Evolutionary conservation across 1,139 yeast genomes (phyloP).

Genomic region (Sugiyamaella grinbergsii): DNA sequence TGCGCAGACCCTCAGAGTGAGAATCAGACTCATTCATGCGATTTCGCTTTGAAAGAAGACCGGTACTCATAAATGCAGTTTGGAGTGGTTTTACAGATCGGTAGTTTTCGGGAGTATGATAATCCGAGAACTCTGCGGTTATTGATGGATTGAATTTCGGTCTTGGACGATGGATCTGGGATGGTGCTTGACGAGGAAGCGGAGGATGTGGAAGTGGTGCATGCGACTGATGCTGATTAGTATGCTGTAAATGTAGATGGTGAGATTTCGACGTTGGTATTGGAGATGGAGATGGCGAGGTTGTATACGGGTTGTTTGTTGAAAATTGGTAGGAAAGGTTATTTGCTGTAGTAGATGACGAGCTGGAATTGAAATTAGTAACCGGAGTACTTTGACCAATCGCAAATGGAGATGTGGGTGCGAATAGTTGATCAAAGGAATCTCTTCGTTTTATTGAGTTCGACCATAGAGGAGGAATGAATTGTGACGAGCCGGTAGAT

Average conservation of each 20-base stretch:
- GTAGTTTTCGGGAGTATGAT: conserved; percentile 50
- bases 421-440: conserved; percentile 26
- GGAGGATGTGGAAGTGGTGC: conserved; percentile 17
- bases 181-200: conserved; percentile 12
- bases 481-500: background rate
- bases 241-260: conserved; percentile 12
- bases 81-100: conserved; percentile 80
- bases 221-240: conserved; percentile 12
- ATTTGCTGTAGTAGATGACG: background rate
- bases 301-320: conserved; percentile 20
- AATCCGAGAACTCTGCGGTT: conserved; percentile 35
- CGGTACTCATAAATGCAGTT: conserved; percentile 78
- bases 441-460: conserved; percentile 23
- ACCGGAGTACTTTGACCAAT: conserved; percentile 23
- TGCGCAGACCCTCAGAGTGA: conserved; percentile 15
- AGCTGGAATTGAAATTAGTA: background rate
- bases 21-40: conserved; percentile 37
- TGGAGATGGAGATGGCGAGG: conserved; percentile 30
- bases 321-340: conserved; percentile 10
- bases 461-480: conserved; percentile 20
- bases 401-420: conserved; percentile 18
- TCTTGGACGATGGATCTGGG: conserved; percentile 22
- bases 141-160: conserved; percentile 34
- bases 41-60: conserved; percentile 70
- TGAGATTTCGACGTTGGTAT: conserved; percentile 20